A percentile compares a stretch with the other conserved stretches of the same genome.
These are phyloP conservation scores for Exophiala mesophila DNA, from an alignment of 2,329 filamentous ascomycete species.

Conservation along the genomic window DNA sequence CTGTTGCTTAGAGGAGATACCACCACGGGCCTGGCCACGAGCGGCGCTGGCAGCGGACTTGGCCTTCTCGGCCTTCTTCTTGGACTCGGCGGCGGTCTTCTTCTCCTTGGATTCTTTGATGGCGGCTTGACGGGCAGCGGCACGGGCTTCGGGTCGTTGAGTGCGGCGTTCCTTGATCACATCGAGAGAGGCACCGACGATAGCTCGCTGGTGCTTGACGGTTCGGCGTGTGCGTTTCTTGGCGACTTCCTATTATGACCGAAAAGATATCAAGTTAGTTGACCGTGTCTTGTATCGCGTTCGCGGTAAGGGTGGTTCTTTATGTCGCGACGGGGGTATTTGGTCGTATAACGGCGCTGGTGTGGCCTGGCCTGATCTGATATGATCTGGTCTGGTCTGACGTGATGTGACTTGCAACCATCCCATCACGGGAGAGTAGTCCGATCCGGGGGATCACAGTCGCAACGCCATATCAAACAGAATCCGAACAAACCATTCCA, in stretches of 20 bases:
- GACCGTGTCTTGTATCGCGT: no score
- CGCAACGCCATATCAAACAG: no score
- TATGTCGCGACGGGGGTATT: no score
- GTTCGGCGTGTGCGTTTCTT: constrained; percentile 99
- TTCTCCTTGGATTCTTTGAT: constrained; percentile 99
- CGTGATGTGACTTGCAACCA: no score
- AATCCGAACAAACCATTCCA: no score
- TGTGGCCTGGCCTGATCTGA: not conserved
- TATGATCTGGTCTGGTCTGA: not conserved
- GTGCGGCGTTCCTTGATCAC: constrained; percentile 99
- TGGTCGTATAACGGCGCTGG: not conserved
- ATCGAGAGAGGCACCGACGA: constrained; percentile 98
- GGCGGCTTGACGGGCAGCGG: constrained; percentile 80
- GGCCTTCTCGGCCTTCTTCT: constrained; percentile 99
- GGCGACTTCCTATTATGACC: constrained; percentile 79
- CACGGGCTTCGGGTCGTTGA: constrained; percentile 91
- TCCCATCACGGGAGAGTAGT: no score
- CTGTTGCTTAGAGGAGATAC: constrained; percentile 94
- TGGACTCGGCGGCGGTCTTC: constrained; percentile 78
- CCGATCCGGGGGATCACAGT: no score
- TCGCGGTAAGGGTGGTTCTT: no score
- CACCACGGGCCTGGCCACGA: constrained; percentile 66
- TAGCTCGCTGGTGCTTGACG: constrained; percentile 97
- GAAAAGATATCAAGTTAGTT: not conserved
- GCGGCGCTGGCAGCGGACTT: constrained; percentile 72